Conservation (phyloP, 2,329 filamentous ascomycete species). For the Colletotrichum siamense region DNA sequence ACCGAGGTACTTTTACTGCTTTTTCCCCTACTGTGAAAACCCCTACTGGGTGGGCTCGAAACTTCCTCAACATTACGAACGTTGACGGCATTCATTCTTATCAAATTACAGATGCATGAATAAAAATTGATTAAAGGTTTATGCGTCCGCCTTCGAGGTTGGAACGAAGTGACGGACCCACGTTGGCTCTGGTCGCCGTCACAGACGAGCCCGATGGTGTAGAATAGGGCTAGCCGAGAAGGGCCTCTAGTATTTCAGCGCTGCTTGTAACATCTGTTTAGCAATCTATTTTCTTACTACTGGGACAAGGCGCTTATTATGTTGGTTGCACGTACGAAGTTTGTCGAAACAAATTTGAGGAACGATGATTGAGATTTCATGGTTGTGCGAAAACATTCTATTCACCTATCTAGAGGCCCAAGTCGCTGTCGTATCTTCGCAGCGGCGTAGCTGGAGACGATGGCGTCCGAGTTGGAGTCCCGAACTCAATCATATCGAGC, state of each 20-base stretch:
- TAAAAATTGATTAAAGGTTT: background rate
- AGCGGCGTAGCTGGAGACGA: background rate
- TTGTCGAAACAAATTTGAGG: background rate
- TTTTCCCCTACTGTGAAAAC: no score
- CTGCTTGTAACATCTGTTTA: no score
- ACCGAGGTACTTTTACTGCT: no score
- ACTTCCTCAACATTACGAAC: no score
- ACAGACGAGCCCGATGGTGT: accelerated
- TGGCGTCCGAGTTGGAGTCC: background rate
- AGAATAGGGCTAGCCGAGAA: background rate
- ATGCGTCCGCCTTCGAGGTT: background rate
- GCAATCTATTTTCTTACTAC: no score
- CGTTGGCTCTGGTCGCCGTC: background rate
- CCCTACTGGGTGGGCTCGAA: no score
- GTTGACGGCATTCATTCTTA: background rate
- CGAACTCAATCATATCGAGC: background rate
- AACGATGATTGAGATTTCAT: background rate
- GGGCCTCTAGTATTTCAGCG: background rate
- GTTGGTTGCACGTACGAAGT: background rate
- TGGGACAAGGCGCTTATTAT: no score
- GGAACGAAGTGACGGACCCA: background rate
- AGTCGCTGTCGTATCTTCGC: background rate
- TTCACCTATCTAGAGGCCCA: accelerated
- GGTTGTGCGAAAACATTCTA: background rate
- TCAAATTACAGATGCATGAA: background rate